Percentiles rank a stretch among this genome's conserved stretches.
Conservation (phyloP, 352 stramenopile genomes). For the Phytophthora hibernalis region DNA sequence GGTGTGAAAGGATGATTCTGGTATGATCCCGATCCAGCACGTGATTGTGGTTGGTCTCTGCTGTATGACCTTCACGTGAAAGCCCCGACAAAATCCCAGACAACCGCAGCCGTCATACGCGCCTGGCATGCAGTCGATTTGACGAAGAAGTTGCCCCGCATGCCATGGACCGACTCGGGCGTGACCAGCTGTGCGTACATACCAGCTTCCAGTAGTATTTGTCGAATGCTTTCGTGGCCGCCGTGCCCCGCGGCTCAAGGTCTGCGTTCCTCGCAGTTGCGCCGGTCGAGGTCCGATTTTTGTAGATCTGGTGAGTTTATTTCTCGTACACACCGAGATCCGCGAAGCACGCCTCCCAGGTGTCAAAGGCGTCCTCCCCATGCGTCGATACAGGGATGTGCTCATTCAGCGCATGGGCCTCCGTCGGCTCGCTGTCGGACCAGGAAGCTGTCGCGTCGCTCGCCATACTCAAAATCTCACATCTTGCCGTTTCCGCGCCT, state of each 20-base stretch:
- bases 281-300: not conserved
- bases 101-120: not conserved
- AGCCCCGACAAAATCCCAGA: not conserved
- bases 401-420: not conserved
- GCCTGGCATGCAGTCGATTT: conserved; percentile 1
- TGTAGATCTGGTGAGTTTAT: not conserved
- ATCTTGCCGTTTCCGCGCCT: not conserved
- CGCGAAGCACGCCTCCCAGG: not conserved
- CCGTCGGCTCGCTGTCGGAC: not conserved
- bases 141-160: conserved; percentile 1
- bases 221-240: too few species aligned
- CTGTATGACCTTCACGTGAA: conserved; percentile 1
- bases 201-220: too few species aligned
- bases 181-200: not conserved
- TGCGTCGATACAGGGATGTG: not conserved
- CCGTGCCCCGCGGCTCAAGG: not conserved
- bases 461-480: not conserved
- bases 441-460: not conserved
- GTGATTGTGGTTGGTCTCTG: conserved; percentile 3
- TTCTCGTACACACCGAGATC: not conserved
- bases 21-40: not conserved
- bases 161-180: not conserved
- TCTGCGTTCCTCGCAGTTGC: not conserved
- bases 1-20: not conserved
- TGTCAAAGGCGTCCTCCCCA: not conserved